phyloP scores from a whole-genome alignment of 352 stramenopile genomes.

The Phytopythium oedochilum region DNA sequence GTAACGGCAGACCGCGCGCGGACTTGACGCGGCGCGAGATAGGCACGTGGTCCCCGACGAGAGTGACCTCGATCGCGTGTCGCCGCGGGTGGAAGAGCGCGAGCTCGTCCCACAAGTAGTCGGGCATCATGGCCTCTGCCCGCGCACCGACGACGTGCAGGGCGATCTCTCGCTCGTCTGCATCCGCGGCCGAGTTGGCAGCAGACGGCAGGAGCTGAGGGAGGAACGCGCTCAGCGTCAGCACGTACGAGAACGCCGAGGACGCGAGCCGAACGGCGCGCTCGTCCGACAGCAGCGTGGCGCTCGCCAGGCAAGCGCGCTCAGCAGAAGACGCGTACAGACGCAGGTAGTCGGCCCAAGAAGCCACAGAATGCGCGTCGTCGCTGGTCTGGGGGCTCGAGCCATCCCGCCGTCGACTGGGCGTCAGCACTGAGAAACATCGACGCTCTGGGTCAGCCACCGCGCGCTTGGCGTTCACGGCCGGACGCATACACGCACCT shows the following conservation, averaged over 20 bases:
- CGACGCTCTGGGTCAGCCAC: too few species aligned
- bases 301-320: constrained; percentile 2
- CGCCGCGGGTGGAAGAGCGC: constrained; percentile 27
- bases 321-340: constrained; percentile 17
- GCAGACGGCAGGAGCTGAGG: constrained; percentile 10
- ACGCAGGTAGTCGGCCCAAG: constrained; percentile 44
- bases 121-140: constrained; percentile 71
- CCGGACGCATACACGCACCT: constrained; percentile 16
- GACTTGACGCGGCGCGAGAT: constrained; percentile 19
- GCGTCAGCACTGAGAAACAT: constrained; percentile 22
- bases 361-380: neutral
- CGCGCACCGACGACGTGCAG: constrained; percentile 65
- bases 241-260: constrained; percentile 63
- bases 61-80: constrained; percentile 33
- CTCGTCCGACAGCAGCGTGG: constrained; percentile 23
- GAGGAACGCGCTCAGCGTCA: constrained; percentile 52
- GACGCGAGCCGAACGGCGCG: constrained; percentile 46
- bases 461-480: too few species aligned
- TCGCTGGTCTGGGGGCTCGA: neutral
- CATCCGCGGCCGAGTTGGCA: neutral
- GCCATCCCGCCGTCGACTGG: constrained; percentile 9
- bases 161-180: constrained; percentile 7
- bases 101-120: constrained; percentile 62
- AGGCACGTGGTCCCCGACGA: constrained; percentile 66
- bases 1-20: constrained; percentile 10